These are phyloP conservation scores for Lichina pygmaea DNA, from an alignment of 495 filamentous ascomycete species.

Conservation along the genomic window DNA sequence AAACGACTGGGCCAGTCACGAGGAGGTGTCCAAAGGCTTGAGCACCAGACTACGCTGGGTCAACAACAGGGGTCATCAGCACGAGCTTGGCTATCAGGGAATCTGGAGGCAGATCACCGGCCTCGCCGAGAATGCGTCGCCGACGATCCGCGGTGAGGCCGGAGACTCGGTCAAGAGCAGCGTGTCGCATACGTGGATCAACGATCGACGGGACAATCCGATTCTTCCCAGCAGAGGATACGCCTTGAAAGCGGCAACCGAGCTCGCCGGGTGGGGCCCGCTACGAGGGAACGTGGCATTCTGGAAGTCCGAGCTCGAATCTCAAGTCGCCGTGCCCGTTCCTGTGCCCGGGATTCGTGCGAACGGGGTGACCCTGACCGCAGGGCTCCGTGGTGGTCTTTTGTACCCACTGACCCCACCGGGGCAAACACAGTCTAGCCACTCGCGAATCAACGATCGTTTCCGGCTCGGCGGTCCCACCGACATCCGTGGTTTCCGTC, in stretches of 20 bases:
- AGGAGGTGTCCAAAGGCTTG: conserved; percentile 64
- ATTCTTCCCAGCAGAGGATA: conserved; percentile 62
- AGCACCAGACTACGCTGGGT: conserved; percentile 50
- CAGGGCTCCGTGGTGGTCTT: conserved; percentile 34
- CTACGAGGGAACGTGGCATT: conserved; percentile 77
- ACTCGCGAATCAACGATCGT: conserved; percentile 72
- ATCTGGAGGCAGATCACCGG: conserved; percentile 74
- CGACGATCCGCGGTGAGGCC: conserved; percentile 55
- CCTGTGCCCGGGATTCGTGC: conserved; percentile 35
- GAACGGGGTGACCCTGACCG: conserved; percentile 45
- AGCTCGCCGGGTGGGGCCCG: conserved; percentile 66
- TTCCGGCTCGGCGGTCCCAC: conserved; percentile 88
- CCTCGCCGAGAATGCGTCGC: conserved; percentile 43
- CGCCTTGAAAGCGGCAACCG: conserved; percentile 44
- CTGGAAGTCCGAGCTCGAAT: conserved; percentile 62
- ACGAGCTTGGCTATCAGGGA: conserved; percentile 54
- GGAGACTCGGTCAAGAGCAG: conserved; percentile 80
- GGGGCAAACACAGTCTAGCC: conserved; percentile 20
- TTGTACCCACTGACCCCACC: conserved; percentile 31
- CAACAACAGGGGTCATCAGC: conserved; percentile 28
- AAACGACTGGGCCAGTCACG: conserved; percentile 78
- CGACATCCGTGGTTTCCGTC: conserved; percentile 78
- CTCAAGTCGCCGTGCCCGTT: conserved; percentile 45
- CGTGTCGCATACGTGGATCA: conserved; percentile 53
- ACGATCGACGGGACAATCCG: conserved; percentile 53